Evolutionary conservation across 2,329 filamentous ascomycete species (phyloP), one percentile per base, ranked within the genome.

Genomic region (Didymella exigua): DNA sequence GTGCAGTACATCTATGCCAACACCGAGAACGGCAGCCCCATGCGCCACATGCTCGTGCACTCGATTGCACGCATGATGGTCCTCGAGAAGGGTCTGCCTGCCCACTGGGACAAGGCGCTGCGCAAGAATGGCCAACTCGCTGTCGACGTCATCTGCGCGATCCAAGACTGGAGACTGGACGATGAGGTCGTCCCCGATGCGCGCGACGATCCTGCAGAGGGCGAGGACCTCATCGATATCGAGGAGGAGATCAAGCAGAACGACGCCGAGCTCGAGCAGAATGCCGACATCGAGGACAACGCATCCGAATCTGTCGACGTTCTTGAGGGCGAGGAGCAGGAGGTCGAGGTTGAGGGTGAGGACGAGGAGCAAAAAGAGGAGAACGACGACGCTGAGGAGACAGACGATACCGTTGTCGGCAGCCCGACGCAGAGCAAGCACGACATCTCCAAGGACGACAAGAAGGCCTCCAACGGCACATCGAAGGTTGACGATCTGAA

Each of bases 101-200:
- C 69, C 30, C 81, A 84, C 62, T 84, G 82, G 82, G 81, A 82
- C 61, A 80, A 79, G 64, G 82, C 82, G 6, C 69, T 84, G 45
- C 72, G 78, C 65, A 81, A 81, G 72, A 83, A 84, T 59, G 82
- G 82, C 0, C 79, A 83, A 63, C 67, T 84, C 47, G 81, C 81
- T 2, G 82, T 84, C 36, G 82, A 84, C 60, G 78, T 84, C 52
- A 82, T 84, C 59, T 69, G 76, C 27, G 76, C 77, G 4, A 81
- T 84, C 60, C 82, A 84, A 73, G 79, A 80, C 59, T 84, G 82
- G 82, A 71, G 79, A 36, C 68, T 84, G 31, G 79, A 81, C 38
- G 76, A 77, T 51, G 73, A 77, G 21, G 68, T 69, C 16, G 76
- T 84, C 14, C 82, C 82, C 8, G 81, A 84, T 73, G 75, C 77